A percentile compares a stretch with the other conserved stretches of the same genome.
phyloP scores from a whole-genome alignment of 768 basidiomycete genomes.

The Pisolithus marmoratus region DNA sequence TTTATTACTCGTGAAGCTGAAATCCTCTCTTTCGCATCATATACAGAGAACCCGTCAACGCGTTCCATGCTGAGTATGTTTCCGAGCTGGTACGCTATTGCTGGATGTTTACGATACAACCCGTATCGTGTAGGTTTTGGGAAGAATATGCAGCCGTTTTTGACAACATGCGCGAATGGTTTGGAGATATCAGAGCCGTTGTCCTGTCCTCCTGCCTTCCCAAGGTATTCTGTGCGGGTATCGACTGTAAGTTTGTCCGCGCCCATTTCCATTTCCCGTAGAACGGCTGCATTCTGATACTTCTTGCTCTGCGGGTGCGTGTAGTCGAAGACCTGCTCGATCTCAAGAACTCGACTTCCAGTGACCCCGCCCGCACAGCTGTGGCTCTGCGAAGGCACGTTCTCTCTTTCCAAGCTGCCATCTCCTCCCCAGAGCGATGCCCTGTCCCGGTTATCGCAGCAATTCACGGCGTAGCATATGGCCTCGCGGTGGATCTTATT shows the following conservation, averaged over 20 bases:
- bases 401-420: slow-evolving; percentile 60
- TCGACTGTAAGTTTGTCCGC: slow-evolving; percentile 55
- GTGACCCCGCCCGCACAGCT: slow-evolving; percentile 51
- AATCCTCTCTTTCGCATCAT: too few relatives aligned
- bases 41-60: slow-evolving; percentile 59
- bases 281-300: background rate
- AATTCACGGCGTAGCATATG: slow-evolving; percentile 67
- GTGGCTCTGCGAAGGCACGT: slow-evolving; percentile 44
- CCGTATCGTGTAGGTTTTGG: slow-evolving; percentile 54
- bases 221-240: slow-evolving; percentile 76
- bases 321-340: slow-evolving; percentile 24
- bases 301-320: background rate
- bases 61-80: slow-evolving; percentile 47
- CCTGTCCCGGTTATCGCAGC: slow-evolving; percentile 81
- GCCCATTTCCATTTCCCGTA: background rate
- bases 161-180: slow-evolving; percentile 40
- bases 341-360: background rate
- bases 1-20: background rate
- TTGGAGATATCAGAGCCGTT: slow-evolving; percentile 55
- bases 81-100: background rate
- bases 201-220: slow-evolving; percentile 68
- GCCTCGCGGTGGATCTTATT: slow-evolving; percentile 70
- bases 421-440: slow-evolving; percentile 61
- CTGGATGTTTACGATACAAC: background rate
- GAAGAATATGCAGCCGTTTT: slow-evolving; percentile 59